phyloP scores from a whole-genome alignment of 1,284 basidiomycete genomes.

The Trametes hirsuta region DNA sequence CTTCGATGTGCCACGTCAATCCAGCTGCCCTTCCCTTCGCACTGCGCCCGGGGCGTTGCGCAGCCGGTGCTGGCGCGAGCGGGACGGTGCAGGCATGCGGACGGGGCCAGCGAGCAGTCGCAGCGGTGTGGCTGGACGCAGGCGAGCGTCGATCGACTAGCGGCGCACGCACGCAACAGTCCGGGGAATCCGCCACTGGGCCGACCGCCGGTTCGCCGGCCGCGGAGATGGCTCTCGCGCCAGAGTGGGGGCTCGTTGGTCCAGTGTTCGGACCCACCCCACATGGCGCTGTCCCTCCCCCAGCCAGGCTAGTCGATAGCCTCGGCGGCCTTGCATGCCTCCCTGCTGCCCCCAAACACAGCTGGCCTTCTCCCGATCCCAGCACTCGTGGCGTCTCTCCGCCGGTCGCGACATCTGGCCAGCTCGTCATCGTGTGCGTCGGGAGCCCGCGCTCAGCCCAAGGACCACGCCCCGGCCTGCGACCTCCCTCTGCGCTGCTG shows the following conservation, averaged over 20 bases:
- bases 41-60: slow-evolving; percentile 3
- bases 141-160: background rate
- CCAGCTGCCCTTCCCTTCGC: slow-evolving; percentile 2
- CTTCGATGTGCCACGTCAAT: slow-evolving; percentile 9
- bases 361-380: background rate
- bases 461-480: too few relatives aligned
- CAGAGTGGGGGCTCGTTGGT: slow-evolving; percentile 6
- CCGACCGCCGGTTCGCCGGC: background rate
- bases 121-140: background rate
- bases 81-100: background rate
- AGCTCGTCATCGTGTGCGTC: background rate
- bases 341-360: background rate
- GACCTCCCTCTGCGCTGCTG: too few relatives aligned
- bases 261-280: slow-evolving; percentile 3
- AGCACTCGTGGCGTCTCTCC: background rate
- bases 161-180: background rate
- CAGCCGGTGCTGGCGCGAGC: background rate
- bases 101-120: background rate
- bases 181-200: background rate
- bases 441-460: too few relatives aligned
- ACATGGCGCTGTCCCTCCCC: background rate
- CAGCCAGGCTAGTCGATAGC: background rate
- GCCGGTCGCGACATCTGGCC: background rate
- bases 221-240: slow-evolving; percentile 8
- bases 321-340: background rate